Evolutionary conservation across 805 yeast genomes (phyloP), one percentile per base, ranked within the genome.

Genomic region (Grigorovia jiainica): DNA sequence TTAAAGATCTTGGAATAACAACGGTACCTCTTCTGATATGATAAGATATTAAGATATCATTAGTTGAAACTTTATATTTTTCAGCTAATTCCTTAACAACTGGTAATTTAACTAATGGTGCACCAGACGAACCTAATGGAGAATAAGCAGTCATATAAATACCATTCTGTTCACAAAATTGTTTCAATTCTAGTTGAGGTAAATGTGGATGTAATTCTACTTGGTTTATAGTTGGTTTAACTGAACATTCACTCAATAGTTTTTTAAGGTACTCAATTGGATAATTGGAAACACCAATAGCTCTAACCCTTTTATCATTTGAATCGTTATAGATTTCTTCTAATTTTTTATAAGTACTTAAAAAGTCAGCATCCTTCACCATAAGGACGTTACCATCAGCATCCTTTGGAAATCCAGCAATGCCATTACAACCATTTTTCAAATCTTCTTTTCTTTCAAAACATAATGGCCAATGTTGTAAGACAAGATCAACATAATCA

Each of bases 381-480:
- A 58, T 60, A 36, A 61, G 47, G 3, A 67, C 48, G 5, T 58
- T 48, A 4, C 71, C 71, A 30, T 67, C 62, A 30, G 55, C 55
- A 31, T 52, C 64, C 50, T 46, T 47, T 24, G 63, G 70, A 41
- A 49, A 48, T 20, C 35, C 36, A 6, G 36, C 36, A 16, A 46
- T 17, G 17, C 50, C 53, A 33, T 46, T 41, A 10, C 53, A 35
- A 3, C 56, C 55, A 37, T 47, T 49, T 15, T 54, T 47, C 6
- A 48, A 44, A 41, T 57, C 58, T 15, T 49, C 42, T 13, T 43
- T 40, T 42, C 47, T 50, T 35, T 57, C 68, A 43, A 67, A 61
- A 27, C 77, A 68, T 34, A 73, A 66, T 5, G 90, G 92, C 87
- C 89, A 83, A 62, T 86, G 95, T 54, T 84, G 75, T 49, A 87